Conservation (phyloP, 176 grass and related monocot genomes). For the Echinochloa phyllopogon region DNA sequence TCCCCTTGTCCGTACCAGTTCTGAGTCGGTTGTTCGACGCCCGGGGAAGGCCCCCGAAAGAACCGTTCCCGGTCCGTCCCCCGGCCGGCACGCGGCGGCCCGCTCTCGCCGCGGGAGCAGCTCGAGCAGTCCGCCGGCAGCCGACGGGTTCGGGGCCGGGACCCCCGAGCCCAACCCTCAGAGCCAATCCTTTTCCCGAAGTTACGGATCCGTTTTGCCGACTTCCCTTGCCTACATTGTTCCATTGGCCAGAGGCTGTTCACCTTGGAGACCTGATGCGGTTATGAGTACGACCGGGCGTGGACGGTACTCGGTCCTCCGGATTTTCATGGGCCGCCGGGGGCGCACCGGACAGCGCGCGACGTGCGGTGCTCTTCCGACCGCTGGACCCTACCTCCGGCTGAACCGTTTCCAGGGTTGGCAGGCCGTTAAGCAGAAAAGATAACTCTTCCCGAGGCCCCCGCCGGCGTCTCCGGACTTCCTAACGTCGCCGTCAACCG, state of each 20-base stretch:
- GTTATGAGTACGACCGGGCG: conserved; percentile 71
- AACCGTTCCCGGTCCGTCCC: too few species aligned
- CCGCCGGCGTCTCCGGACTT: conserved; percentile 67
- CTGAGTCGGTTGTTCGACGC: too few species aligned
- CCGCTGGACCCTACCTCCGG: conserved; percentile 68
- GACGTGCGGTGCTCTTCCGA: conserved; percentile 68
- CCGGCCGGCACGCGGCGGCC: too few species aligned
- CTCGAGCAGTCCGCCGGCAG: too few species aligned
- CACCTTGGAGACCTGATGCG: conserved; percentile 55
- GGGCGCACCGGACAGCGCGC: conserved; percentile 59
- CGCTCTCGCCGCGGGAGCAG: too few species aligned
- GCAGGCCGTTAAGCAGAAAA: conserved; percentile 70
- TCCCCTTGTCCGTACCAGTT: too few species aligned
- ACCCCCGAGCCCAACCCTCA: conserved; percentile 71
- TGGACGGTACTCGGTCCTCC: conserved; percentile 55
- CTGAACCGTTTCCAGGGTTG: conserved; percentile 65
- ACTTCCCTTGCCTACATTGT: conserved; percentile 85
- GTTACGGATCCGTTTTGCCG: conserved; percentile 77
- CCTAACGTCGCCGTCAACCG: conserved; percentile 63
- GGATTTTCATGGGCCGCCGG: conserved; percentile 59
- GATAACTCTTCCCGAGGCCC: conserved; percentile 77
- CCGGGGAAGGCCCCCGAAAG: too few species aligned
- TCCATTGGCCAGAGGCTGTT: conserved; percentile 36
- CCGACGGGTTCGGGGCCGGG: too few species aligned
- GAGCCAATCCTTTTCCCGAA: conserved; percentile 79